These are phyloP conservation scores for Borovskyia barvae DNA, from an alignment of 208 protist species.

Conservation along the genomic window DNA sequence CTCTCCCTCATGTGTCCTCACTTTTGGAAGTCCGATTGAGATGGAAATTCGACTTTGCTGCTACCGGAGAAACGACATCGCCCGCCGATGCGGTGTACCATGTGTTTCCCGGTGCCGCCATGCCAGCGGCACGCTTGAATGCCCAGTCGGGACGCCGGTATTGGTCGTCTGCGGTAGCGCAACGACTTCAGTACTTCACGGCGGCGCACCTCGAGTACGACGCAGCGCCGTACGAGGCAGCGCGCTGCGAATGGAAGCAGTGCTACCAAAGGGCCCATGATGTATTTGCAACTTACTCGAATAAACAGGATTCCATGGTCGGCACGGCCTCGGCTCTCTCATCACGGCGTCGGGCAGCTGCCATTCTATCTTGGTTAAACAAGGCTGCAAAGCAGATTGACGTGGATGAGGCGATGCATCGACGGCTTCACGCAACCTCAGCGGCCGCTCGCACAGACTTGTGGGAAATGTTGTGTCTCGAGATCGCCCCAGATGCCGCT, in stretches of 20 bases:
- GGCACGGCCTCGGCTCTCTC: background rate
- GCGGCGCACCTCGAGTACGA: constrained; percentile 56
- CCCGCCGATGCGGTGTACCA: constrained; percentile 15
- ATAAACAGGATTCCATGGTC: background rate
- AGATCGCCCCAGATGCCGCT: background rate
- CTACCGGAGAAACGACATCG: background rate
- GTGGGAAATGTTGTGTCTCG: constrained; percentile 1
- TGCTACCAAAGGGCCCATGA: constrained; percentile 12
- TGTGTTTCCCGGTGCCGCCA: background rate
- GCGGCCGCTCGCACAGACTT: constrained; percentile 2
- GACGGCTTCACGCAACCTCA: constrained; percentile 16
- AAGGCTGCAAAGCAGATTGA: constrained; percentile 30
- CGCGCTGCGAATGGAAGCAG: constrained; percentile 29
- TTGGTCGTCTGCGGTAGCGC: constrained; percentile 26
- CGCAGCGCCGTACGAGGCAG: constrained; percentile 42
- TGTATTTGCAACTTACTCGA: background rate
- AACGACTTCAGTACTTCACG: constrained; percentile 47
- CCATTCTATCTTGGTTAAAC: constrained; percentile 27
- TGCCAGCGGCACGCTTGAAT: constrained; percentile 1
- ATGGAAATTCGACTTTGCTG: constrained; percentile 8
- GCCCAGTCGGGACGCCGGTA: too few species aligned
- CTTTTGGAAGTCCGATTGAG: constrained; percentile 34
- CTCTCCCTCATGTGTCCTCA: constrained; percentile 50
- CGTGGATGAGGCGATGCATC: constrained; percentile 44
- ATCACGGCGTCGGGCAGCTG: constrained; percentile 2